Evolutionary conservation across 2,329 filamentous ascomycete species (phyloP).

Genomic region (Colletotrichum eleusines): DNA sequence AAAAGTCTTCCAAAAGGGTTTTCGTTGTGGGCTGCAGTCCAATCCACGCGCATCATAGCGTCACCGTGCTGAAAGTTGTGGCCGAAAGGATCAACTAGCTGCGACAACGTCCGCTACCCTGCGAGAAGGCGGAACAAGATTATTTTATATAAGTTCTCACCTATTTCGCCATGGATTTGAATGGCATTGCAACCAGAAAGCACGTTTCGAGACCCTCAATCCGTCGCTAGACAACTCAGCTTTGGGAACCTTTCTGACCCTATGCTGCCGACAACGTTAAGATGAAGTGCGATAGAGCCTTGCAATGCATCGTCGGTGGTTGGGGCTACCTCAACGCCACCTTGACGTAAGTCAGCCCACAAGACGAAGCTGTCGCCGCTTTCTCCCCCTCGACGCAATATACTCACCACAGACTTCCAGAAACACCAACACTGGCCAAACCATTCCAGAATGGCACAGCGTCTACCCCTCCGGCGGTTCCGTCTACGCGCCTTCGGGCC

Average conservation of each 20-base stretch:
- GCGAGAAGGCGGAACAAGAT: neutral
- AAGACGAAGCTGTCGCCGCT: neutral
- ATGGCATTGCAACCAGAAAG: neutral
- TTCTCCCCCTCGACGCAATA: neutral
- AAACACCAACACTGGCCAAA: constrained; percentile 4
- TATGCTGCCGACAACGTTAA: neutral
- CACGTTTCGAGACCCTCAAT: neutral
- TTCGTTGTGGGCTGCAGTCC: neutral
- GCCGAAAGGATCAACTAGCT: neutral
- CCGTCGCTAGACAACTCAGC: neutral
- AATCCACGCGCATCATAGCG: neutral
- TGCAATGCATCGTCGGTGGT: constrained; percentile 14
- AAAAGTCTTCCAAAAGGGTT: neutral
- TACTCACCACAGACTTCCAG: neutral
- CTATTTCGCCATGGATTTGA: neutral
- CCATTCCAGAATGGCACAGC: constrained; percentile 34
- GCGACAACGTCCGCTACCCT: neutral
- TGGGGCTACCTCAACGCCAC: constrained; percentile 33
- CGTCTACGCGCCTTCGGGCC: constrained; percentile 14
- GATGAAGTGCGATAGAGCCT: constrained; percentile 26
- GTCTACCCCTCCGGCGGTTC: constrained; percentile 24
- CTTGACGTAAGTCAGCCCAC: constrained; percentile 2
- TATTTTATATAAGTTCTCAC: neutral
- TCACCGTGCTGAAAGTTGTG: neutral
- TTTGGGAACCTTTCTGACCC: neutral